Evolutionary conservation across 176 grass and related monocot genomes (phyloP).

Genomic region (Phragmites australis): DNA sequence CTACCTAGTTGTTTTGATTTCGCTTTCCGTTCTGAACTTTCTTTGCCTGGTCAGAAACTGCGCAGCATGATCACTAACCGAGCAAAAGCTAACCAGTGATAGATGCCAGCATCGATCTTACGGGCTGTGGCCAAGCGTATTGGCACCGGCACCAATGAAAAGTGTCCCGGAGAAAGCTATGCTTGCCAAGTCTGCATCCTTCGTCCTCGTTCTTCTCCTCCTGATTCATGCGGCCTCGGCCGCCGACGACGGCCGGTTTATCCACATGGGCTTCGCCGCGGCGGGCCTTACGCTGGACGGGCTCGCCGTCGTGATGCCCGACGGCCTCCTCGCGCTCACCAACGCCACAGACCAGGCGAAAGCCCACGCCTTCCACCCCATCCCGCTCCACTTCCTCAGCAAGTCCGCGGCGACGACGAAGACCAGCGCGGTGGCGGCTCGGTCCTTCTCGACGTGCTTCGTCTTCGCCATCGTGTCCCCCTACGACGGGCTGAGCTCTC

Average conservation of each 20-base stretch:
- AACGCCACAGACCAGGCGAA: slow-evolving; percentile 17
- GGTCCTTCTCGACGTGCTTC: slow-evolving; percentile 8
- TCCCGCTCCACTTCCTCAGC: slow-evolving; percentile 17
- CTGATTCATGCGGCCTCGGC: neutral
- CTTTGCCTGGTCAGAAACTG: no score
- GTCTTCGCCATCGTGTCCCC: neutral
- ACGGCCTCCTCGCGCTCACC: slow-evolving; percentile 35
- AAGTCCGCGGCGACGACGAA: neutral
- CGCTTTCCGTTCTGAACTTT: no score
- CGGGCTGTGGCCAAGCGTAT: neutral
- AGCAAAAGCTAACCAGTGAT: no score
- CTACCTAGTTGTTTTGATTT: no score
- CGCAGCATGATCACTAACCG: no score
- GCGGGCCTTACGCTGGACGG: slow-evolving; percentile 26
- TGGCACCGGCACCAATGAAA: neutral
- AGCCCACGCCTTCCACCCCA: slow-evolving; percentile 32
- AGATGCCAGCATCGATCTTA: neutral
- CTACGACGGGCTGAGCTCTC: neutral
- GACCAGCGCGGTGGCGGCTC: neutral
- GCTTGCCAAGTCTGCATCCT: neutral
- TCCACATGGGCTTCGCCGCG: slow-evolving; percentile 28
- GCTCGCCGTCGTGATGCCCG: neutral
- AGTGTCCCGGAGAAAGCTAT: neutral
- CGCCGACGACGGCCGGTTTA: neutral
- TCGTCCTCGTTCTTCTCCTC: neutral